These are phyloP conservation scores for Penicillium sp. DNA, from an alignment of 2,329 filamentous ascomycete genomes.

Conservation along the genomic window DNA sequence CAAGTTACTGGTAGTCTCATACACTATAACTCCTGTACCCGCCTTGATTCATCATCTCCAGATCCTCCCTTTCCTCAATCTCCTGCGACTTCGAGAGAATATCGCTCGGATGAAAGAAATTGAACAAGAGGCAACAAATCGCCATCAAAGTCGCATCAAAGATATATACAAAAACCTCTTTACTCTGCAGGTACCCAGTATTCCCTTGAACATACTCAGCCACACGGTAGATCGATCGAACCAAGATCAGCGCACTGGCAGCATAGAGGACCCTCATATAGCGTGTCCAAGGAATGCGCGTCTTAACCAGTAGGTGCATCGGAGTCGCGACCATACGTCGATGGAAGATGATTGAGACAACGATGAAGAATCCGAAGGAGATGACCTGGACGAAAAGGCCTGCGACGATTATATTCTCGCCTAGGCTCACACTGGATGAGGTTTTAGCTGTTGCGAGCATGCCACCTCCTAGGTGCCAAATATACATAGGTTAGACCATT, in stretches of 20 bases:
- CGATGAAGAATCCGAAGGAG: conserved; percentile 23
- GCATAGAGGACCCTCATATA: conserved; percentile 17
- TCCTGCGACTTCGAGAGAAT: conserved; percentile 1
- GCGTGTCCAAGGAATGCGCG: conserved; percentile 8
- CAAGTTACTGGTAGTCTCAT: neutral
- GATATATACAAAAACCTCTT: conserved; percentile 16
- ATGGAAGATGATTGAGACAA: conserved; percentile 19
- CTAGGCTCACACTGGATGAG: conserved; percentile 10
- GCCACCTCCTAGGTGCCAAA: conserved; percentile 10
- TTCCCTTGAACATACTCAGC: conserved; percentile 18
- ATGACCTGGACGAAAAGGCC: conserved; percentile 23
- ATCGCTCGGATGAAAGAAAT: conserved; percentile 14
- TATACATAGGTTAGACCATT: neutral
- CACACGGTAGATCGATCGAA: conserved; percentile 19
- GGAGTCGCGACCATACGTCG: conserved; percentile 14
- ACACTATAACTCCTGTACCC: neutral
- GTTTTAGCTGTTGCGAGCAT: conserved; percentile 15
- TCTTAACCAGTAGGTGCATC: neutral
- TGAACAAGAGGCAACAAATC: conserved; percentile 14
- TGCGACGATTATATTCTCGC: conserved; percentile 21
- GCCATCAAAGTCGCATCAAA: conserved; percentile 19
- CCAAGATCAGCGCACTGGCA: conserved; percentile 14
- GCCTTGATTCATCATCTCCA: conserved; percentile 12
- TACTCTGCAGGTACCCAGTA: conserved; percentile 13
- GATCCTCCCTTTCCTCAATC: neutral